Base-by-base conservation (phyloP, 306 rosid species). In the Cyamopsis tetragonoloba region DNA sequence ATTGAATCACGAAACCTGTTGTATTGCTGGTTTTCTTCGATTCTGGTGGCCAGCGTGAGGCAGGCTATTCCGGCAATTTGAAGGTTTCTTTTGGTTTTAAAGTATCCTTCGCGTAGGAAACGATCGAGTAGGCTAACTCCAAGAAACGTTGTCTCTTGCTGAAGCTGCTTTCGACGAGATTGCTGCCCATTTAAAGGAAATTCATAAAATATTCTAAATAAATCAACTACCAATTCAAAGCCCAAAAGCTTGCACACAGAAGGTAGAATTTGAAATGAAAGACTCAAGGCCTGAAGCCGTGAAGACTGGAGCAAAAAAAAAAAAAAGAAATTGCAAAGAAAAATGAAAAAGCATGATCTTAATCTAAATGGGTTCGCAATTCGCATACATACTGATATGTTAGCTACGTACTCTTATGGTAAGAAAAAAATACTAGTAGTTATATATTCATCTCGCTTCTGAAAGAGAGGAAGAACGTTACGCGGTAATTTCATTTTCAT, bases 1-100 rank as follows among this genome's bases (percentile, higher is more conserved):
- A 47, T 63, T 31, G 35, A 77, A 50, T 22, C 26, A 13, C 26
- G 39, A 69, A n/a, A 89, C 98, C 97, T 72, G 83, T 82, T 93
- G 60, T 47, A 39, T 28, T 84, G 92, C 73, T 93, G 98, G 62
- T 89, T 93, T 81, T 93, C 98, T 86, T 93, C 98, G 5, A 93
- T 81, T 77, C 98, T 86, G 54, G 83, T 77, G 59, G 98, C 97
- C 79, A 93, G 71, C 9, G 95, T 82, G 24, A 93, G 82, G 71
- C 96, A 86, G 37, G 98, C 95, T 65, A 93, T 78, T 68, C 96
- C 98, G 61, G 79, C 88, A 60, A 83, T 83, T 70, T 89, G 91
- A 81, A 93, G 88, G 68, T 15, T 68, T 54, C 72, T 70, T 73
- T 62, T 77, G 68, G 60, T 63, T 71, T 79, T 77, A 83, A 93